These are phyloP conservation scores for Yarrowia yakushimensis DNA, from an alignment of 805 yeast species.

Conservation along the genomic window DNA sequence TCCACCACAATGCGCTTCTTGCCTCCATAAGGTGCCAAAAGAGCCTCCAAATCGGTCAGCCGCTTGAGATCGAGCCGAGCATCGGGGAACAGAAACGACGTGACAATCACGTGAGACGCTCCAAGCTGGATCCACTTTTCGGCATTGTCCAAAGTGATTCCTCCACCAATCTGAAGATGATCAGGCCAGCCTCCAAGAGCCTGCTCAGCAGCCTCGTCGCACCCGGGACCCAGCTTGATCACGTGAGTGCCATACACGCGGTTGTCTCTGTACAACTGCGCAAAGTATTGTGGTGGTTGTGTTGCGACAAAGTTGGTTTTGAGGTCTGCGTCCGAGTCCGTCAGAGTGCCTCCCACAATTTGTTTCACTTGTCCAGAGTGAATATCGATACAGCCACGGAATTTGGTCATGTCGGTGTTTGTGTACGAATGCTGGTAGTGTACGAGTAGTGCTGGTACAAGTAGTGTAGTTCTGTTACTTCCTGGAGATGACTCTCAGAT, in stretches of 20 bases:
- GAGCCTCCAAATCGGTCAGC: conserved; percentile 46
- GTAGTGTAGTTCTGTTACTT: background rate
- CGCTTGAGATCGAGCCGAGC: conserved; percentile 53
- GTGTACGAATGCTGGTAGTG: background rate
- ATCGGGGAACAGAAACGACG: conserved; percentile 83
- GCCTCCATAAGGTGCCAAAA: conserved; percentile 48
- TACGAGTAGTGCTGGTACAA: background rate
- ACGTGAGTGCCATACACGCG: conserved; percentile 79
- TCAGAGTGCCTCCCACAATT: conserved; percentile 89
- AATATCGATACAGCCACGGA: conserved; percentile 92
- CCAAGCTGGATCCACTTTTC: conserved; percentile 66
- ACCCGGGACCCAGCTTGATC: conserved; percentile 80
- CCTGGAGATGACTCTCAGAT: too few species aligned
- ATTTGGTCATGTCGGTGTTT: conserved; percentile 62
- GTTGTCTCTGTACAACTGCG: conserved; percentile 59
- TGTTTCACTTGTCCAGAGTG: conserved; percentile 95
- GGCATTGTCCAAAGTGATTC: conserved; percentile 75
- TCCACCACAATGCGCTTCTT: conserved; percentile 72
- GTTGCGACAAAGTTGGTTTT: conserved; percentile 76
- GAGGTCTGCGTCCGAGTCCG: conserved; percentile 43
- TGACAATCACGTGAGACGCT: conserved; percentile 86
- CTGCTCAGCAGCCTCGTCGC: conserved; percentile 75
- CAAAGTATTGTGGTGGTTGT: conserved; percentile 71
- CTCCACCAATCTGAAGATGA: conserved; percentile 86
- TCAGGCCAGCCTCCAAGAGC: conserved; percentile 76